Evolutionary conservation across 2,329 filamentous ascomycete species (phyloP).

Genomic region (Sporothrix brunneoviolacea): DNA sequence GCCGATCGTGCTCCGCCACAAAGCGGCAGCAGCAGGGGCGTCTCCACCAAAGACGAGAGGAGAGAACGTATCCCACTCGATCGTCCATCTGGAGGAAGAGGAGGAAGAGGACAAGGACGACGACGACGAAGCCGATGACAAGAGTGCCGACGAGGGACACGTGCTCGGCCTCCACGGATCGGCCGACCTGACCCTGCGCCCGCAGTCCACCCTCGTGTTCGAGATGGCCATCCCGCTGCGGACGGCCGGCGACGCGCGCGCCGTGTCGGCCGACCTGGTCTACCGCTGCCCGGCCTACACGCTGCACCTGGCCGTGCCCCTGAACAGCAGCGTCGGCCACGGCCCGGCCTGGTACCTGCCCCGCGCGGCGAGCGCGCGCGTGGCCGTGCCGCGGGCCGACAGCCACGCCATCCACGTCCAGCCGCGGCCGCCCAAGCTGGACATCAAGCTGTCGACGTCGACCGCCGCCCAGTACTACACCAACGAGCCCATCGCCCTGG

Average conservation of each 20-base stretch:
- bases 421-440: constrained; percentile 87
- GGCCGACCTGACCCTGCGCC: constrained; percentile 57
- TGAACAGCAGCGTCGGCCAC: constrained; percentile 32
- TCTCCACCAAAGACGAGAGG: background rate
- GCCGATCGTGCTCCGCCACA: constrained; percentile 45
- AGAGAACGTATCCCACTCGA: background rate
- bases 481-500: constrained; percentile 65
- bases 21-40: background rate
- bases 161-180: constrained; percentile 16
- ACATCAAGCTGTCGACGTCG: constrained; percentile 48
- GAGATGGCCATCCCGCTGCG: constrained; percentile 67
- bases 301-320: constrained; percentile 57
- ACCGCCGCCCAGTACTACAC: constrained; percentile 65
- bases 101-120: background rate
- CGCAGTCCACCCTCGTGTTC: constrained; percentile 63
- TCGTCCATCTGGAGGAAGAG: constrained; percentile 18
- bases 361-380: constrained; percentile 33
- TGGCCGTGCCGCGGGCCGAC: constrained; percentile 41
- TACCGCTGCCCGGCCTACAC: constrained; percentile 61
- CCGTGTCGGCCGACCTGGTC: constrained; percentile 55
- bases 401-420: constrained; percentile 61
- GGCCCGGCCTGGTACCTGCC: constrained; percentile 44
- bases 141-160: background rate
- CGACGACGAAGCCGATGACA: constrained; percentile 16
- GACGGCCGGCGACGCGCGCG: constrained; percentile 71